Conservation (phyloP, 768 basidiomycete genomes). For the Gloeopeniophorella convolvens region DNA sequence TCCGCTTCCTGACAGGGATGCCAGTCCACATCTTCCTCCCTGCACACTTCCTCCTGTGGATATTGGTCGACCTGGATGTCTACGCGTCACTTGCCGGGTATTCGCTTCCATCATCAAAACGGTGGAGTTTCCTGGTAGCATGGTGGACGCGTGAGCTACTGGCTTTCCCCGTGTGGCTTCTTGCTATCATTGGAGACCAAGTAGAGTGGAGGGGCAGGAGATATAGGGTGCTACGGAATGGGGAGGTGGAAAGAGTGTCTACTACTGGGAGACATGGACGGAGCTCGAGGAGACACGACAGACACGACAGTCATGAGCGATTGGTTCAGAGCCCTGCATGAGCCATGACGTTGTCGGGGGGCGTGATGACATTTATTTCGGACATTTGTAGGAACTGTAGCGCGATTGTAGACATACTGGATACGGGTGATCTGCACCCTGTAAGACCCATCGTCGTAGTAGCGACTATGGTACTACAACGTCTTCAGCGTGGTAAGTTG, state of each 20-base stretch:
- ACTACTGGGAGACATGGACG: too few relatives aligned
- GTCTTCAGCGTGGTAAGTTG: too few relatives aligned
- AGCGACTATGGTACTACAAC: too few relatives aligned
- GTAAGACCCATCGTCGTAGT: too few relatives aligned
- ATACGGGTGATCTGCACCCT: too few relatives aligned
- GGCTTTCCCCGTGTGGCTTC: slow-evolving; percentile 82
- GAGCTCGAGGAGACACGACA: too few relatives aligned
- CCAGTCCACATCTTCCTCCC: slow-evolving; percentile 49
- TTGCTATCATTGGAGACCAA: slow-evolving; percentile 72
- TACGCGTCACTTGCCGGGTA: slow-evolving; percentile 69
- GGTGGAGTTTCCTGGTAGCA: slow-evolving; percentile 60
- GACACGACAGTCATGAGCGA: too few relatives aligned
- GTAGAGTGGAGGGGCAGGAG: slow-evolving; percentile 83
- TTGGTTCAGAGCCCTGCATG: too few relatives aligned
- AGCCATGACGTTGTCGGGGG: too few relatives aligned
- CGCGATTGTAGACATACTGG: too few relatives aligned
- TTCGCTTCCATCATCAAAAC: slow-evolving; percentile 42
- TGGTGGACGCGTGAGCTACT: slow-evolving; percentile 78
- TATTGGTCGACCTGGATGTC: slow-evolving; percentile 76
- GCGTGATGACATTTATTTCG: too few relatives aligned
- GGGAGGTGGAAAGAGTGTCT: slow-evolving; percentile 31
- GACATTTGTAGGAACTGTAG: too few relatives aligned
- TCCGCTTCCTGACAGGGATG: slow-evolving; percentile 43
- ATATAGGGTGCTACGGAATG: slow-evolving; percentile 71
- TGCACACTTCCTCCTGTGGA: slow-evolving; percentile 62